phyloP scores from a whole-genome alignment of 2,329 filamentous ascomycete genomes.

The Neurospora sp. region DNA sequence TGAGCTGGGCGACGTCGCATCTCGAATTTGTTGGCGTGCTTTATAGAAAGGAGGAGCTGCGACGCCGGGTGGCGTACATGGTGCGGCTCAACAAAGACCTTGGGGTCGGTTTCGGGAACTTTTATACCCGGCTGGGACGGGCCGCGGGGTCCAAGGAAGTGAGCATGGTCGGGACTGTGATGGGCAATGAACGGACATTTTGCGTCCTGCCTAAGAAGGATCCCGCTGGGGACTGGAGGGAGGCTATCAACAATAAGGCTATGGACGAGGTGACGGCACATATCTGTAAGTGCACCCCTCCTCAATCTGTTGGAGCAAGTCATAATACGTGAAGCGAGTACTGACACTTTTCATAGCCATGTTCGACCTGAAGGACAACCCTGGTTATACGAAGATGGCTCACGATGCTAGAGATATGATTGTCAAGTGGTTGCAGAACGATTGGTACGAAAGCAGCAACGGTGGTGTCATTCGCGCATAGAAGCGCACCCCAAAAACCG shows the following conservation, averaged over 20 bases:
- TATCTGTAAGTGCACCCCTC: slow-evolving; percentile 42
- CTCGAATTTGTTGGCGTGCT: slow-evolving; percentile 90
- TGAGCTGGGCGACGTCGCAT: slow-evolving; percentile 78
- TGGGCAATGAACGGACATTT: slow-evolving; percentile 72
- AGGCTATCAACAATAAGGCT: slow-evolving; percentile 68
- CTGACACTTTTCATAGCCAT: slow-evolving; percentile 39
- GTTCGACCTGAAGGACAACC: slow-evolving; percentile 65
- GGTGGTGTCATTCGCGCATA: slow-evolving; percentile 21
- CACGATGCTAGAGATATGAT: slow-evolving; percentile 56
- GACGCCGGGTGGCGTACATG: slow-evolving; percentile 60
- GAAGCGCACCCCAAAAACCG: not conserved
- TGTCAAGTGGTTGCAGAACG: slow-evolving; percentile 51
- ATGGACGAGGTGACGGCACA: slow-evolving; percentile 74
- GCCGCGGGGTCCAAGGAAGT: slow-evolving; percentile 45
- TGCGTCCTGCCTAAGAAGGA: slow-evolving; percentile 63
- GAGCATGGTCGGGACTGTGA: slow-evolving; percentile 44
- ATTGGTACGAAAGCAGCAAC: slow-evolving; percentile 54
- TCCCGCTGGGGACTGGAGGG: slow-evolving; percentile 49
- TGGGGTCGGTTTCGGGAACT: slow-evolving; percentile 68
- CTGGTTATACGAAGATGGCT: slow-evolving; percentile 59
- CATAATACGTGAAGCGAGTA: not conserved
- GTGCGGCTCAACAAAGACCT: slow-evolving; percentile 54
- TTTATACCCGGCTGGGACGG: slow-evolving; percentile 76
- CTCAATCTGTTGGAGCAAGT: not conserved
- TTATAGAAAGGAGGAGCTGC: slow-evolving; percentile 71